These are phyloP conservation scores for Mucor piriformis DNA, from an alignment of 371 early-diverging fungal genomes.

Conservation along the genomic window DNA sequence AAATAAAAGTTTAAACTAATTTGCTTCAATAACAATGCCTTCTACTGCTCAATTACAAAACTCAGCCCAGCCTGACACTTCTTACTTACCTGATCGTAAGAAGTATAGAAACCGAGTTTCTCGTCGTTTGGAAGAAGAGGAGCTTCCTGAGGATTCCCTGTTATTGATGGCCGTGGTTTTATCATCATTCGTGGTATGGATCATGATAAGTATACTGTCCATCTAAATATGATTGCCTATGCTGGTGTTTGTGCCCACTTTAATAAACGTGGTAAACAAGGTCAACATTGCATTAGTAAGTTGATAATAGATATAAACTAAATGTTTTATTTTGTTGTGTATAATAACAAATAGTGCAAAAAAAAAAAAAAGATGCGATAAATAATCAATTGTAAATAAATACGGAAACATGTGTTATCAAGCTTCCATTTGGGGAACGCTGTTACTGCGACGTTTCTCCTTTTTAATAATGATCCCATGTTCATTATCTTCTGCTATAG, in stretches of 20 bases:
- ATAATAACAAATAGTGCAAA: no score
- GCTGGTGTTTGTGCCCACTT: constrained; percentile 26
- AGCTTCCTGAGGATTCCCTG: background rate
- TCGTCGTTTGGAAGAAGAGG: background rate
- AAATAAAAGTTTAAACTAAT: no score
- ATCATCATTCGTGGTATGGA: constrained; percentile 26
- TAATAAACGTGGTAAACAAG: constrained; percentile 27
- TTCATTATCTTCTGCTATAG: background rate
- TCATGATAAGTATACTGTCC: constrained; percentile 25
- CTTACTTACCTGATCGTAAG: constrained; percentile 24
- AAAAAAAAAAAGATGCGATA: no score
- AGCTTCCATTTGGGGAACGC: no score
- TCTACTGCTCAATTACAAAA: constrained; percentile 25
- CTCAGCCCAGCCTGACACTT: constrained; percentile 25
- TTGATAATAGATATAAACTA: background rate
- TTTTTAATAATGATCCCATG: no score
- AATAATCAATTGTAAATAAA: no score
- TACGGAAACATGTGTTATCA: no score
- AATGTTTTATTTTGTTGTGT: no score
- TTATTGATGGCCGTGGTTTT: constrained; percentile 28
- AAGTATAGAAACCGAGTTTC: constrained; percentile 24
- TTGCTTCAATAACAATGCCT: constrained; percentile 17
- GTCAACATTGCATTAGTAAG: constrained; percentile 22
- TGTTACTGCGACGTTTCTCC: no score
- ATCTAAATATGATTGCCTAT: constrained; percentile 32